Evolutionary conservation across 768 basidiomycete species (phyloP).

Genomic region (Stropharia rugosoannulata): DNA sequence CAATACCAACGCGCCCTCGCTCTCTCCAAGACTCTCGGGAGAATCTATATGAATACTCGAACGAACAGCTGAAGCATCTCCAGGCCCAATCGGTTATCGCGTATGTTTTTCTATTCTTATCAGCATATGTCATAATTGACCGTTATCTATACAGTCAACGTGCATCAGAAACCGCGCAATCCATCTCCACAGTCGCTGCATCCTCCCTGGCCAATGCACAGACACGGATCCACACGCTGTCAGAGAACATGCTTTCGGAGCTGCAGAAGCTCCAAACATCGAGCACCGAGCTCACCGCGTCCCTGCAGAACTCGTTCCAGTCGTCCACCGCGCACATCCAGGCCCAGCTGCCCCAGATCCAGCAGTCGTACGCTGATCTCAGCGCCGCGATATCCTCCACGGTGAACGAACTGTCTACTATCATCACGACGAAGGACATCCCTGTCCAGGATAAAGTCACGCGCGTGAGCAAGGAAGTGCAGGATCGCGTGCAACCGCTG

Average conservation of each 20-base stretch:
- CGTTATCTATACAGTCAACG: slow-evolving; percentile 47
- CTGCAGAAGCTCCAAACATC: slow-evolving; percentile 66
- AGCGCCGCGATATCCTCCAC: slow-evolving; percentile 41
- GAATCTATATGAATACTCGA: slow-evolving; percentile 62
- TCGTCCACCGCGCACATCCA: slow-evolving; percentile 36
- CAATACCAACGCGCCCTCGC: slow-evolving; percentile 76
- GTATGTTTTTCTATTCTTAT: slow-evolving; percentile 37
- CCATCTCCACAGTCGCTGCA: slow-evolving; percentile 59
- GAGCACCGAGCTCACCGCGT: slow-evolving; percentile 47
- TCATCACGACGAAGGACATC: slow-evolving; percentile 53
- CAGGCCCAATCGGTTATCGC: slow-evolving; percentile 64
- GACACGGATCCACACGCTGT: slow-evolving; percentile 54
- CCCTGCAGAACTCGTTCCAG: slow-evolving; percentile 35
- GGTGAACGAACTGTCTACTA: slow-evolving; percentile 51
- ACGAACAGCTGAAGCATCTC: slow-evolving; percentile 70
- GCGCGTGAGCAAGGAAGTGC: slow-evolving; percentile 57
- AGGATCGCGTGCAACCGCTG: slow-evolving; percentile 58
- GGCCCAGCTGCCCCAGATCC: slow-evolving; percentile 55
- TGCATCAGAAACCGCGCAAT: slow-evolving; percentile 65
- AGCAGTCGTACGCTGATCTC: slow-evolving; percentile 57
- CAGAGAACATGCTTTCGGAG: slow-evolving; percentile 65
- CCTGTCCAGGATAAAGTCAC: slow-evolving; percentile 63
- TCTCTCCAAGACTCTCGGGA: slow-evolving; percentile 65
- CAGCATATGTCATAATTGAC: slow-evolving; percentile 3
- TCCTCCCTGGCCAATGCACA: slow-evolving; percentile 56